Percentiles rank a stretch among this genome's conserved stretches.
Evolutionary conservation across 441 rosid species (phyloP).

Genomic region (Mallotus japonicus): DNA sequence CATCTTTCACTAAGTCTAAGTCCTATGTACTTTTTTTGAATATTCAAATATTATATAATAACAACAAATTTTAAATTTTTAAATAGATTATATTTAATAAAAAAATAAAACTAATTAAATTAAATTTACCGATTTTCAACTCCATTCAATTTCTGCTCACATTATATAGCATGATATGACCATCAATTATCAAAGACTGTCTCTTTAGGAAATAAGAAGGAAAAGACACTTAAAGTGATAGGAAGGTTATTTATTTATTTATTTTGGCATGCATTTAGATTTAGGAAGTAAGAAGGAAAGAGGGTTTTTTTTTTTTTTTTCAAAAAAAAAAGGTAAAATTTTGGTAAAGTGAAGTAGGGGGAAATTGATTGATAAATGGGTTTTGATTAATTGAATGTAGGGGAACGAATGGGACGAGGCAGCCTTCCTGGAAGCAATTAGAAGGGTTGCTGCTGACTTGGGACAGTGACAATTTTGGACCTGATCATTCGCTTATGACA

Average conservation of each 20-base stretch:
- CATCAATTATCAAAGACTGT: background rate
- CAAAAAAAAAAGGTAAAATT: background rate
- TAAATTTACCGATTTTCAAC: too few species aligned
- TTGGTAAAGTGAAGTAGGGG: background rate
- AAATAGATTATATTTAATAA: too few species aligned
- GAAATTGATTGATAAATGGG: background rate
- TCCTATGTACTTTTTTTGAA: too few species aligned
- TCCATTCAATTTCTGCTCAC: too few species aligned
- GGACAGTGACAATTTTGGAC: conserved; percentile 25
- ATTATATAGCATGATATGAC: background rate
- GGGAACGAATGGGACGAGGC: conserved; percentile 72
- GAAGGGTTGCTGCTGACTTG: conserved; percentile 58
- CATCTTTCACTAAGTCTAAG: too few species aligned
- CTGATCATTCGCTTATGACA: too few species aligned
- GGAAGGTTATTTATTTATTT: background rate
- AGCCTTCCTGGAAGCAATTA: conserved; percentile 73
- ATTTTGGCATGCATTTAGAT: background rate
- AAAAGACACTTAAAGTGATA: background rate
- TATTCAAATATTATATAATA: too few species aligned
- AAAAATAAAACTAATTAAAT: too few species aligned
- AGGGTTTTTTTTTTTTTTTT: background rate
- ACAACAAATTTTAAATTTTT: too few species aligned
- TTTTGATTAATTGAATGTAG: conserved; percentile 31
- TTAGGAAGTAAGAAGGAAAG: conserved; percentile 17
- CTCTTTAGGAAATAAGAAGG: conserved; percentile 4